phyloP scores from a whole-genome alignment of 1,139 yeast genomes.

The Maudiozyma humilis region DNA sequence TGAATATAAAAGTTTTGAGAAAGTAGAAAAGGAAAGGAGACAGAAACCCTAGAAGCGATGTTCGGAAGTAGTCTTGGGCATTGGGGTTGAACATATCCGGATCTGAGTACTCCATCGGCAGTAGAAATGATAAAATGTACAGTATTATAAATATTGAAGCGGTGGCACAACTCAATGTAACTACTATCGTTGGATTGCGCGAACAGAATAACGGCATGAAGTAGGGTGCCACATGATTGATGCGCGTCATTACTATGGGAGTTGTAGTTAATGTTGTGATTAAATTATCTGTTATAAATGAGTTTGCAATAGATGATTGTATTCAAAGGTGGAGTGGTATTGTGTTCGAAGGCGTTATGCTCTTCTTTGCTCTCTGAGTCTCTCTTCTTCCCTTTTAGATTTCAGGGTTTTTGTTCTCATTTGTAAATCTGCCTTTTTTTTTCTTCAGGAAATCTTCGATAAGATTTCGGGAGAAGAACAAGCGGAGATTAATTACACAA shows the following conservation, averaged over 20 bases:
- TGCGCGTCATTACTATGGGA: conserved; percentile 23
- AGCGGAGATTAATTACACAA: too few relatives aligned
- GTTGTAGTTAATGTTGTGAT: background rate
- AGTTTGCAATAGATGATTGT: too few relatives aligned
- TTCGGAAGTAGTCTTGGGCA: conserved; percentile 32
- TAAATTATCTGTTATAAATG: too few relatives aligned
- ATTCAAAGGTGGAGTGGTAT: too few relatives aligned
- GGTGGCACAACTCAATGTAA: conserved; percentile 10
- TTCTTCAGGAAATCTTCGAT: background rate
- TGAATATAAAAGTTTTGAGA: conserved; percentile 23
- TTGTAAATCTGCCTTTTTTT: background rate
- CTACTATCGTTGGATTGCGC: conserved; percentile 20
- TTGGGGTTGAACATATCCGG: conserved; percentile 29
- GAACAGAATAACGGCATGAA: conserved; percentile 32
- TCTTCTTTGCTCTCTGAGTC: background rate
- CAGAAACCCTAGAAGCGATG: conserved; percentile 28
- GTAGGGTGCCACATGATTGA: conserved; percentile 26
- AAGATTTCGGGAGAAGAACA: background rate
- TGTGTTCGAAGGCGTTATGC: background rate
- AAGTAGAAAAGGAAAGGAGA: conserved; percentile 30
- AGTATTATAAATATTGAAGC: conserved; percentile 14
- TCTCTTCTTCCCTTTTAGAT: background rate
- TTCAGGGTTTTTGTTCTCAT: background rate
- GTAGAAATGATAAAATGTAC: conserved; percentile 19
- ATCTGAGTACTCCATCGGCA: conserved; percentile 24